Conservation (phyloP, 106 monocot species). For the Vanilla planifolia region DNA sequence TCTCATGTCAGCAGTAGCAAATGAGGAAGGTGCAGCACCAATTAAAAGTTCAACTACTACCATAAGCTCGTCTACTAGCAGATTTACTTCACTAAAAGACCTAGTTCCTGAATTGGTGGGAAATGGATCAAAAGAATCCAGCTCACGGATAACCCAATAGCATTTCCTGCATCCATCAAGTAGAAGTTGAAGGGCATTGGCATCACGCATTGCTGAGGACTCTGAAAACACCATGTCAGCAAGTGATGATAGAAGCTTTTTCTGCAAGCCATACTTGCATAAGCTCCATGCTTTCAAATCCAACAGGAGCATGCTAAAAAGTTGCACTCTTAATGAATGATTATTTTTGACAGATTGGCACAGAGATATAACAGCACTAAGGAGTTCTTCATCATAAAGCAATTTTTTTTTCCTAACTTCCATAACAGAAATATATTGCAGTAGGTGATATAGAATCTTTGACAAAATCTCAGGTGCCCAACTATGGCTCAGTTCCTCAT, state of each 20-base stretch:
- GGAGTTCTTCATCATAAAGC: conserved; percentile 74
- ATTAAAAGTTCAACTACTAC: conserved; percentile 93
- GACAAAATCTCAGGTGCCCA: conserved; percentile 83
- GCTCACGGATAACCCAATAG: conserved; percentile 77
- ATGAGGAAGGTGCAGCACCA: conserved; percentile 63
- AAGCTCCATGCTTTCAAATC: conserved; percentile 95
- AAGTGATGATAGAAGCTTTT: conserved; percentile 97
- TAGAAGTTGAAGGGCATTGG: conserved; percentile 90
- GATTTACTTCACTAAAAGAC: conserved; percentile 78
- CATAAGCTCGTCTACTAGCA: conserved; percentile 93
- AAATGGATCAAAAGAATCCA: conserved; percentile 61
- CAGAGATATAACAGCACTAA: conserved; percentile 76
- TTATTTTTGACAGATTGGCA: conserved; percentile 81
- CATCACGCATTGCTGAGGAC: conserved; percentile 77
- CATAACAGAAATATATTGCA: conserved; percentile 46
- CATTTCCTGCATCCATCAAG: conserved; percentile 97
- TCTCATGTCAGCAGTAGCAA: conserved; percentile 60
- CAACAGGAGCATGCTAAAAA: conserved; percentile 80
- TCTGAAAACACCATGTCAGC: conserved; percentile 98
- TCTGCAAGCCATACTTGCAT: conserved; percentile 91
- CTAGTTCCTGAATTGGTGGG: conserved; percentile 39
- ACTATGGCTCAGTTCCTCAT: conserved; percentile 63
- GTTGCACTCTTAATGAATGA: conserved; percentile 78
- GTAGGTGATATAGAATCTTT: conserved; percentile 56
- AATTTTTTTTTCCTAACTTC: conserved; percentile 40